Percentiles rank a stretch among this genome's conserved stretches.
Conservation (phyloP, 2,329 filamentous ascomycete species). For the Lachnellula hyalina region DNA sequence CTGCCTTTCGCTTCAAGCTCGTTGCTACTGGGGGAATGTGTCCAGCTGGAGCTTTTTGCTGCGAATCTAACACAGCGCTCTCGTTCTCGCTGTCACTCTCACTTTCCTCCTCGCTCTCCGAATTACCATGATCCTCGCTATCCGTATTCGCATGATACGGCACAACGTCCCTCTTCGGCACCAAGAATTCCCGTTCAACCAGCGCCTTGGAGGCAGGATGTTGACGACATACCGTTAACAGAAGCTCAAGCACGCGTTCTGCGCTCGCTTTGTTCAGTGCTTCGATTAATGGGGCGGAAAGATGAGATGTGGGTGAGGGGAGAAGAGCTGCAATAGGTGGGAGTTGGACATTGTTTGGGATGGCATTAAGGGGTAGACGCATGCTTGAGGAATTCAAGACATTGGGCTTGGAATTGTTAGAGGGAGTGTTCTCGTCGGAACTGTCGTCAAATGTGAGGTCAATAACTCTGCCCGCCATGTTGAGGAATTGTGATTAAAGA, state of each 20-base stretch:
- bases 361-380: neutral
- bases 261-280: neutral
- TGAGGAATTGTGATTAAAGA: neutral
- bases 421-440: neutral
- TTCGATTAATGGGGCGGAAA: neutral
- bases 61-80: neutral
- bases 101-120: neutral
- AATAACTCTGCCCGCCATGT: neutral
- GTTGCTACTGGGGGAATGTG: neutral
- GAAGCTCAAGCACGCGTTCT: neutral
- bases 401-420: neutral
- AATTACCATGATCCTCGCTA: neutral
- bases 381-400: neutral
- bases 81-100: neutral
- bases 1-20: slow-evolving; percentile 1
- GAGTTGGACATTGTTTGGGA: neutral
- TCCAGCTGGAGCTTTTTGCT: neutral
- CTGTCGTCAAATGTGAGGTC: neutral
- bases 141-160: slow-evolving; percentile 2
- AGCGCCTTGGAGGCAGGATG: neutral
- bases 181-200: neutral
- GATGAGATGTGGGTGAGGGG: neutral
- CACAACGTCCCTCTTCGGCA: neutral
- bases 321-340: neutral
- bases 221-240: neutral